phyloP scores from a whole-genome alignment of 768 basidiomycete genomes.

The Boletus rubroflammeus region DNA sequence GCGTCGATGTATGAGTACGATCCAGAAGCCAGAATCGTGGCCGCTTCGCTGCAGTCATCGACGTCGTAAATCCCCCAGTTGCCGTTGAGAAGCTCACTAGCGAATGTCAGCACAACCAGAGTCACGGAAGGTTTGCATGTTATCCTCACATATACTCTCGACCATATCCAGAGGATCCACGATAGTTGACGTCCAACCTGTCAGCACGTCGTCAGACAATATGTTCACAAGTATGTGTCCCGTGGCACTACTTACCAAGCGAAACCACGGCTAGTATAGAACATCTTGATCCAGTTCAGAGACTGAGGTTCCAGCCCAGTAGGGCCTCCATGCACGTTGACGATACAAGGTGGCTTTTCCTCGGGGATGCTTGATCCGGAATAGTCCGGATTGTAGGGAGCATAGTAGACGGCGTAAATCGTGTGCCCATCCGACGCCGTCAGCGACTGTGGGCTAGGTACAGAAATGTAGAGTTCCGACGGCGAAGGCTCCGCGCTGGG shows the following conservation, averaged over 20 bases:
- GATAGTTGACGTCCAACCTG: slow-evolving; percentile 72
- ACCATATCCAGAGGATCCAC: slow-evolving; percentile 72
- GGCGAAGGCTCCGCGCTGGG: slow-evolving; percentile 10
- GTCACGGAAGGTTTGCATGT: too few species aligned
- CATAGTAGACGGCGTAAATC: slow-evolving; percentile 56
- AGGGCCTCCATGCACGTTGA: slow-evolving; percentile 70
- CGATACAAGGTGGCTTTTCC: slow-evolving; percentile 64
- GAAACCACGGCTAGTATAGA: slow-evolving; percentile 65
- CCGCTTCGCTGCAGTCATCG: slow-evolving; percentile 49
- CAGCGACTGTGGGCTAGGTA: slow-evolving; percentile 3
- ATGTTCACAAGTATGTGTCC: background rate
- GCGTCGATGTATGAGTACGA: slow-evolving; percentile 52
- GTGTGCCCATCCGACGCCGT: slow-evolving; percentile 12
- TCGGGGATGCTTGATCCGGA: slow-evolving; percentile 33
- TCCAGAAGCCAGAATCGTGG: slow-evolving; percentile 20
- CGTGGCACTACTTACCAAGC: slow-evolving; percentile 47
- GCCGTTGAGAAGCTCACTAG: slow-evolving; percentile 48
- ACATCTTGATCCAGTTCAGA: slow-evolving; percentile 53
- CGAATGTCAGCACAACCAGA: slow-evolving; percentile 1
- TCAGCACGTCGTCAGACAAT: slow-evolving; percentile 3
- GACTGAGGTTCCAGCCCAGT: slow-evolving; percentile 45
- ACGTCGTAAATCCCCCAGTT: slow-evolving; percentile 75
- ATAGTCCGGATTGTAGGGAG: slow-evolving; percentile 60
- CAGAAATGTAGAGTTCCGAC: slow-evolving; percentile 9
- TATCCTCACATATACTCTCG: slow-evolving; percentile 49